A percentile compares a stretch with the other conserved stretches of the same genome.
phyloP scores from a whole-genome alignment of 2,329 filamentous ascomycete genomes.

The Diplodia scrobiculata region DNA sequence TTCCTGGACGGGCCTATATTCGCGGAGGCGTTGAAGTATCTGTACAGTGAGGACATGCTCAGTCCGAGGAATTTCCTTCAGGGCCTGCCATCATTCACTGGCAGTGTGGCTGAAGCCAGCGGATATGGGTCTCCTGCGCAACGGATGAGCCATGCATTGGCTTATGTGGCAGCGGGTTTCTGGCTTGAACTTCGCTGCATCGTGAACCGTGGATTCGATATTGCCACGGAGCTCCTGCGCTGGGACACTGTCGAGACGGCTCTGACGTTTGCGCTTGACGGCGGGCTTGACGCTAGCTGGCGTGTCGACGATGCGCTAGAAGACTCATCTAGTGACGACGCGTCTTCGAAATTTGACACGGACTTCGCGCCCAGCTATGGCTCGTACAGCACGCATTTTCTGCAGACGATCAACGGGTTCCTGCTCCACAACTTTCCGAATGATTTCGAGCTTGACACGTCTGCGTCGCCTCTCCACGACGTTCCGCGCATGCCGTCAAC shows the following conservation, averaged over 20 bases:
- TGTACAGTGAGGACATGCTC: conserved; percentile 44
- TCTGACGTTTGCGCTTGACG: conserved; percentile 61
- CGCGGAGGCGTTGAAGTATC: conserved; percentile 42
- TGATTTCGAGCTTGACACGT: conserved; percentile 61
- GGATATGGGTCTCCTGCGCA: conserved; percentile 39
- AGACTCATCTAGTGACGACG: conserved; percentile 37
- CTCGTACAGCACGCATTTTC: conserved; percentile 57
- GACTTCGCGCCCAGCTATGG: conserved; percentile 50
- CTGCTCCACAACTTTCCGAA: conserved; percentile 62
- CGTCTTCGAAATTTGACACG: conserved; percentile 31
- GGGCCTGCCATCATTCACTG: conserved; percentile 38
- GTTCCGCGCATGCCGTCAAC: conserved; percentile 52
- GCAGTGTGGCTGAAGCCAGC: conserved; percentile 34
- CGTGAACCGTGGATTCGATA: conserved; percentile 60
- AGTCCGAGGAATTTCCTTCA: conserved; percentile 37
- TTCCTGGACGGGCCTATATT: conserved; percentile 31
- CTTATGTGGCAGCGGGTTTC: conserved; percentile 65
- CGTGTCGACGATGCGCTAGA: conserved; percentile 33
- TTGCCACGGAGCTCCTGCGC: conserved; percentile 60
- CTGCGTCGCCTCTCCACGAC: conserved; percentile 51
- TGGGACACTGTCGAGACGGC: conserved; percentile 66
- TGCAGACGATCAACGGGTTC: conserved; percentile 61
- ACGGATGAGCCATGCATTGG: conserved; percentile 51
- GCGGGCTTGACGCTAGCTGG: conserved; percentile 47
- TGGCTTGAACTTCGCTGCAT: conserved; percentile 60